phyloP scores from a whole-genome alignment of 352 stramenopile species.

The Phytophthora fragariae region DNA sequence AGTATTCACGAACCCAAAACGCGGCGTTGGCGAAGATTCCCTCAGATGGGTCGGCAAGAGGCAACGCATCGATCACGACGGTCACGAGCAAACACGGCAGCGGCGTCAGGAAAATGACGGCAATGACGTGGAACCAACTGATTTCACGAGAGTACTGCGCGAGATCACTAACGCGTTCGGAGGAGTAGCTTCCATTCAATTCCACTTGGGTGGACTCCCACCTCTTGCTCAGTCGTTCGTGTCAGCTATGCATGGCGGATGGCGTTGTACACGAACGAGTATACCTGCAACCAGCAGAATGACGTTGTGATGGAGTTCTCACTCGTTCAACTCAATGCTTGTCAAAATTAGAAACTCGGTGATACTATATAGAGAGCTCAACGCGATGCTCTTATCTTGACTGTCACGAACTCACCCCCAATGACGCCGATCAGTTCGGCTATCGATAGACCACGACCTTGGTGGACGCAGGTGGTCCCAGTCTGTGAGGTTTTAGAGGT shows the following conservation, averaged over 20 bases:
- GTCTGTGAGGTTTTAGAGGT: not conserved
- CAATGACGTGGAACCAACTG: slow-evolving; percentile 10
- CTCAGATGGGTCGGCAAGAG: slow-evolving; percentile 24
- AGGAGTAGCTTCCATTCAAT: slow-evolving; percentile 33
- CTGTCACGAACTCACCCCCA: not conserved
- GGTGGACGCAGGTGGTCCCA: not conserved
- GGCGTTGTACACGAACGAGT: not conserved
- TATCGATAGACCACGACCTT: not conserved
- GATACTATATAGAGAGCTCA: not conserved
- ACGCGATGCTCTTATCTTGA: not conserved
- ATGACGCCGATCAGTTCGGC: not conserved
- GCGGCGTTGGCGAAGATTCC: slow-evolving; percentile 16
- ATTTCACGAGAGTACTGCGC: slow-evolving; percentile 17
- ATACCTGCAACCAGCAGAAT: no score
- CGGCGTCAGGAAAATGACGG: slow-evolving; percentile 24
- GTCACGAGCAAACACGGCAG: slow-evolving; percentile 35
- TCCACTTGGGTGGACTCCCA: slow-evolving; percentile 39
- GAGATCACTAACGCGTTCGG: slow-evolving; percentile 14
- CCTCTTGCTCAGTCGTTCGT: not conserved
- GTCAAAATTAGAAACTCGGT: not conserved
- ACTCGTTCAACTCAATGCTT: not conserved
- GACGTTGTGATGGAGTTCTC: no score
- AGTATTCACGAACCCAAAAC: slow-evolving; percentile 34
- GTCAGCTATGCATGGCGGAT: not conserved
- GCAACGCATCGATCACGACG: slow-evolving; percentile 25